Percentiles rank a stretch among this genome's conserved stretches.
Evolutionary conservation across 306 rosid genomes (phyloP).

Genomic region (Vigna mungo): DNA sequence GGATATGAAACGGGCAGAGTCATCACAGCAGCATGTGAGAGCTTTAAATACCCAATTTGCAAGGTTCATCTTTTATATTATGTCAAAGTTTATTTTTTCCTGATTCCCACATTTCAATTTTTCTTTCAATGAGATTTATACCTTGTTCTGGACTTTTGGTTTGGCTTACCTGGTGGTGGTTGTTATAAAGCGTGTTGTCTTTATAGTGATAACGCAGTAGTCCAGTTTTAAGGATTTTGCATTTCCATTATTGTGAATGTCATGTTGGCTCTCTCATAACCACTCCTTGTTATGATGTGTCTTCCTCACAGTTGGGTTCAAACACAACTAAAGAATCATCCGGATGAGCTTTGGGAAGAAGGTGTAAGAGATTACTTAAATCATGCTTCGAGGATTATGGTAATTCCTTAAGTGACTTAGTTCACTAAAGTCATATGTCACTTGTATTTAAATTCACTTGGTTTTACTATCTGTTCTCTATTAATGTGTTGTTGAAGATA

Average conservation of each 20-base stretch:
- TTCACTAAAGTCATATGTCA: constrained; percentile 9
- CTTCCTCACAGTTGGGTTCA: constrained; percentile 87
- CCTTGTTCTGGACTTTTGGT: constrained; percentile 16
- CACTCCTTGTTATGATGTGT: constrained; percentile 34
- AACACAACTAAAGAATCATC: constrained; percentile 81
- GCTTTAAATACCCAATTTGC: constrained; percentile 98
- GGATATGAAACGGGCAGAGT: constrained; percentile 77
- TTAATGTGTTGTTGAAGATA: background rate
- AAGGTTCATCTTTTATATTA: constrained; percentile 65
- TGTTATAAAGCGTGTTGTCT: constrained; percentile 6
- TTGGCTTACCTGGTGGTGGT: constrained; percentile 23
- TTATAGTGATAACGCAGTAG: constrained; percentile 9
- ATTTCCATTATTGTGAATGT: background rate
- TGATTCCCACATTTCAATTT: constrained; percentile 22
- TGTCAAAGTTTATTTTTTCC: constrained; percentile 29
- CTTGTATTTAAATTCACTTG: constrained; percentile 23
- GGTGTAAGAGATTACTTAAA: constrained; percentile 85
- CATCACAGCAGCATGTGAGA: constrained; percentile 97
- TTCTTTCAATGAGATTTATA: background rate
- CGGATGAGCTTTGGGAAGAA: constrained; percentile 99
- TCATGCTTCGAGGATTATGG: constrained; percentile 89
- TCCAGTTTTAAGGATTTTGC: constrained; percentile 29
- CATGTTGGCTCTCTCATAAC: background rate
- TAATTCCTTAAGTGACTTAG: constrained; percentile 48
- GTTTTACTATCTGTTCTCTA: constrained; percentile 3